Base-by-base conservation (phyloP, 805 yeast genomes). In the Candida ficus region DNA sequence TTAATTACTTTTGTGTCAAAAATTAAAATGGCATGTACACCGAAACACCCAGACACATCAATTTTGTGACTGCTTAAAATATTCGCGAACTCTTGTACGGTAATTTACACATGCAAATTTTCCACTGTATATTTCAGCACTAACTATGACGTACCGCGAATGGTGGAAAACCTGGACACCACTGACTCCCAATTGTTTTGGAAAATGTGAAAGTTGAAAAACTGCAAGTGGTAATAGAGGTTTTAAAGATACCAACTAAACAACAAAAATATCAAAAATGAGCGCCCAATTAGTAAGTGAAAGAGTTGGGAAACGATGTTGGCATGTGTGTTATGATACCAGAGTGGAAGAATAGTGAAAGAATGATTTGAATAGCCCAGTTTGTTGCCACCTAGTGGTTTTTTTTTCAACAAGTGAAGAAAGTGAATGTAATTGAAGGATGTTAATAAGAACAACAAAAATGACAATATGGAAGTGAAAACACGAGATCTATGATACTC, bases 281-380 rank as follows among this genome's bases (percentile, higher is more conserved):
- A 54, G 57, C 53, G 57, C 61, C 48, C 61, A 56, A 57, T 52
- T 56, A 50, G 61, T 57, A 47, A 47, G 61, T 57, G 46, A 32
- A 19, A 19, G 31, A 12, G 29, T 8, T 13, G 18, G 18, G 16
- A 17, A 20, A 35, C 8, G 28, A 21, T 25, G 11, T 19, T 11
- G 11, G 16, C 4, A 22, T 28, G 37, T 31, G 40, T 29, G 29
- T 19, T 9, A 20, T 9, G 17, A 11, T 20, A 7, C 14, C 5
- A 7, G 13, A 18, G 17, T 16, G 21, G 17, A 23, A 19, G 21
- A 34, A 13, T 28, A 5, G 7, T 13, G 4, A 27, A 14, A n/a
- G 7, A 21, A 11, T 19, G 23, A 9, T 10, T 30, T n/a, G 17
- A 8, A 21, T 22, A 7, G 6, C 4, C 14, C 10, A 7, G 16